Evolutionary conservation across 2,329 filamentous ascomycete species (phyloP).

Genomic region (Calonectria pseudoreteaudii): DNA sequence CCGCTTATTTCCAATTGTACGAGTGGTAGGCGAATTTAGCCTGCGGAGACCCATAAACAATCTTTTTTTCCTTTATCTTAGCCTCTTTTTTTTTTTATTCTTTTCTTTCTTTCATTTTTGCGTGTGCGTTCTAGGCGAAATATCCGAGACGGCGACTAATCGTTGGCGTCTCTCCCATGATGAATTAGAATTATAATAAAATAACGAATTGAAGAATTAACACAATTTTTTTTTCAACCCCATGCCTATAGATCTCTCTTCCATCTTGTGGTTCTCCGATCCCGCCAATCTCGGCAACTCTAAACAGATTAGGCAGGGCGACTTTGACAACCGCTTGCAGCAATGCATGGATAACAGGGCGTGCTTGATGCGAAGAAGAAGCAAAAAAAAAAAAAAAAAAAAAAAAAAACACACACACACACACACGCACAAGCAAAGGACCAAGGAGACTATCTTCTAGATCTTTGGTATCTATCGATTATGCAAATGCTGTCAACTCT

Average conservation of each 20-base stretch:
- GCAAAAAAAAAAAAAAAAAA: neutral
- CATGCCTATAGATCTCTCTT: neutral
- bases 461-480: neutral
- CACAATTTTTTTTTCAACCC: neutral
- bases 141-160: neutral
- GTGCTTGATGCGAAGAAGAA: neutral
- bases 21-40: neutral
- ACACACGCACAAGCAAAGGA: neutral
- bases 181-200: neutral
- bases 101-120: neutral
- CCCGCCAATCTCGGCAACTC: neutral
- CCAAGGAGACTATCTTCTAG: neutral
- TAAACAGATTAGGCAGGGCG: neutral
- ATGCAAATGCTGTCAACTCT: conserved; percentile 16
- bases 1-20: neutral
- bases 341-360: neutral
- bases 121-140: neutral
- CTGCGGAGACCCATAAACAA: neutral
- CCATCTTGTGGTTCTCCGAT: neutral
- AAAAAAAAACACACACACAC: no score
- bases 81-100: neutral
- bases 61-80: neutral
- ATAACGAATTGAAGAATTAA: neutral
- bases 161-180: neutral
- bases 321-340: conserved; percentile 1